Evolutionary conservation across 257 asterid species (phyloP).

Genomic region (Primulina huaijiensis): DNA sequence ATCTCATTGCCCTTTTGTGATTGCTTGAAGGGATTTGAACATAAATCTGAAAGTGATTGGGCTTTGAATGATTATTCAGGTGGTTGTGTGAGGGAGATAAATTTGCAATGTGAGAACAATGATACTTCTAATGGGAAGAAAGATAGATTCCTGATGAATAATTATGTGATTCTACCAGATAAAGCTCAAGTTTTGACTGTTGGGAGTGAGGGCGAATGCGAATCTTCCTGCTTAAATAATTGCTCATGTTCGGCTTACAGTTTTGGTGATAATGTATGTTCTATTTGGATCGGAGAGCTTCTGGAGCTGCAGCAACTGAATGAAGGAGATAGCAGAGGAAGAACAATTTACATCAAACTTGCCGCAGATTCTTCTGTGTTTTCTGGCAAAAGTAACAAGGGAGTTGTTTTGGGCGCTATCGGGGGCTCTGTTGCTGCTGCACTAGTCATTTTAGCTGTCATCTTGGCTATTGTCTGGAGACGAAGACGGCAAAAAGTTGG

Average conservation of each 20-base stretch:
- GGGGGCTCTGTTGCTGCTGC: slow-evolving; percentile 32
- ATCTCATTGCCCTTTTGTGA: slow-evolving; percentile 38
- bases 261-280: slow-evolving; percentile 32
- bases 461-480: slow-evolving; percentile 25
- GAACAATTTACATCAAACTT: slow-evolving; percentile 29
- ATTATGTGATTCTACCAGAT: slow-evolving; percentile 26
- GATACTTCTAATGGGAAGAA: slow-evolving; percentile 23
- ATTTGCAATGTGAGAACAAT: slow-evolving; percentile 34
- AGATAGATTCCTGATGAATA: slow-evolving; percentile 29
- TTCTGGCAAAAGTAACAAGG: slow-evolving; percentile 26
- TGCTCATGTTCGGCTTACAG: slow-evolving; percentile 51
- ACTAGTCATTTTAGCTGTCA: slow-evolving; percentile 17
- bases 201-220: slow-evolving; percentile 33
- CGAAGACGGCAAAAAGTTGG: slow-evolving; percentile 19
- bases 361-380: slow-evolving; percentile 39
- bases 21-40: slow-evolving; percentile 43
- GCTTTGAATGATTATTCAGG: slow-evolving; percentile 42
- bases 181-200: slow-evolving; percentile 13
- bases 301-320: slow-evolving; percentile 35
- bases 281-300: slow-evolving; percentile 36
- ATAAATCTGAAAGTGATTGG: slow-evolving; percentile 35
- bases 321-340: slow-evolving; percentile 36
- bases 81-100: slow-evolving; percentile 44
- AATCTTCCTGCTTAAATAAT: slow-evolving; percentile 35
- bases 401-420: slow-evolving; percentile 25